Percentiles rank a stretch among this genome's conserved stretches.
These are phyloP conservation scores for Perkinsus marinus DNA, from an alignment of 169 alveolate genomes.

Conservation along the genomic window DNA sequence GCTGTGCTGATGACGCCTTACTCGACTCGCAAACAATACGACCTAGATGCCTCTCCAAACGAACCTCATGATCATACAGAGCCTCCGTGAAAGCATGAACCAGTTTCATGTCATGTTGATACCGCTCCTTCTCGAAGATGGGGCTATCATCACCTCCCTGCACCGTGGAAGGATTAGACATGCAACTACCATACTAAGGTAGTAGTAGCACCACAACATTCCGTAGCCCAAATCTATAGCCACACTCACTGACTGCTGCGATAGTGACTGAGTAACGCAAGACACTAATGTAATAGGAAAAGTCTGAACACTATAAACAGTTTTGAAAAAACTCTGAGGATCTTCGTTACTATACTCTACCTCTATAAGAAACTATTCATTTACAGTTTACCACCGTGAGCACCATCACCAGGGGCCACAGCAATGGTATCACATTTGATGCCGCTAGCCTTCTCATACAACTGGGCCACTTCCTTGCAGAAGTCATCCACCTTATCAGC, in stretches of 20 bases:
- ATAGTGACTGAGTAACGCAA: too few species aligned
- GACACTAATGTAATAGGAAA: background rate
- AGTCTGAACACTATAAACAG: background rate
- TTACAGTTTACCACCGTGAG: background rate
- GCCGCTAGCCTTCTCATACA: background rate
- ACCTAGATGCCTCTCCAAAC: background rate
- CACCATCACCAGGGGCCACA: background rate
- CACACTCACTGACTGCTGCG: too few species aligned
- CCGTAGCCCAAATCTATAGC: too few species aligned
- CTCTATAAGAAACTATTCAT: background rate
- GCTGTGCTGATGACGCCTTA: background rate
- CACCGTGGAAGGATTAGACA: background rate
- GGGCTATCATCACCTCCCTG: background rate
- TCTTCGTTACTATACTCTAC: too few species aligned
- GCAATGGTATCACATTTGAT: background rate
- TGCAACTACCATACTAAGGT: too few species aligned
- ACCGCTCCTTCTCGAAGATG: too few species aligned
- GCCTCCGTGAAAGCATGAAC: background rate
- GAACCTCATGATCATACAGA: background rate
- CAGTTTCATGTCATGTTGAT: background rate
- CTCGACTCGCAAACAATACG: background rate
- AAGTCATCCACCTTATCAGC: background rate
- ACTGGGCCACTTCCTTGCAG: background rate
- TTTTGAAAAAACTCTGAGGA: background rate
- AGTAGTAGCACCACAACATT: too few species aligned